Percentiles rank a stretch among this genome's conserved stretches.
phyloP scores from a whole-genome alignment of 495 filamentous ascomycete species.

The Achaetomiella virescens region DNA sequence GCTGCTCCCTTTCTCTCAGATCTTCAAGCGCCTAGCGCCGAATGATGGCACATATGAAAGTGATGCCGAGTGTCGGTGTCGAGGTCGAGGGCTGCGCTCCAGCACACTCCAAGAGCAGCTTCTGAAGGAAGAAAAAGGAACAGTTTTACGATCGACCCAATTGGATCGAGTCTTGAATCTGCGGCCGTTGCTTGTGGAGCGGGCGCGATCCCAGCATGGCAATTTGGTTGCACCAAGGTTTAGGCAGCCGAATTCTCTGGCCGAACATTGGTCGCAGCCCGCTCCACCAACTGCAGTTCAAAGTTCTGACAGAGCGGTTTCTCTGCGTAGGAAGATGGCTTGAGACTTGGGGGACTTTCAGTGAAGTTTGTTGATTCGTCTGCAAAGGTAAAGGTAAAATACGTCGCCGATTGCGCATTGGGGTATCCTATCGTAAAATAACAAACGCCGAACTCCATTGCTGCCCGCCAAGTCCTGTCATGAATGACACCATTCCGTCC shows the following conservation, averaged over 20 bases:
- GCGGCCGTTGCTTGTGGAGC: not conserved
- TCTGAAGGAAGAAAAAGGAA: not conserved
- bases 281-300: not conserved
- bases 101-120: too few relatives aligned
- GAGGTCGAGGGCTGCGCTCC: too few relatives aligned
- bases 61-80: too few relatives aligned
- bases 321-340: not conserved
- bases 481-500: not conserved
- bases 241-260: slow-evolving; percentile 16
- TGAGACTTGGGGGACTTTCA: too few relatives aligned
- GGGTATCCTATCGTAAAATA: slow-evolving; percentile 9
- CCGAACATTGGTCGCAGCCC: slow-evolving; percentile 2
- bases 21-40: too few relatives aligned
- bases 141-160: slow-evolving; percentile 3
- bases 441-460: not conserved
- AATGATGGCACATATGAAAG: too few relatives aligned
- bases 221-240: slow-evolving; percentile 1
- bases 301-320: not conserved
- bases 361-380: too few relatives aligned
- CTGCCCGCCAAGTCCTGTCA: not conserved
- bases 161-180: not conserved
- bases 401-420: not conserved
- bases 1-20: too few relatives aligned
- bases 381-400: too few relatives aligned
- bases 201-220: not conserved